Evolutionary conservation across 1,284 basidiomycete genomes (phyloP).

Genomic region (Melampsora medusae): DNA sequence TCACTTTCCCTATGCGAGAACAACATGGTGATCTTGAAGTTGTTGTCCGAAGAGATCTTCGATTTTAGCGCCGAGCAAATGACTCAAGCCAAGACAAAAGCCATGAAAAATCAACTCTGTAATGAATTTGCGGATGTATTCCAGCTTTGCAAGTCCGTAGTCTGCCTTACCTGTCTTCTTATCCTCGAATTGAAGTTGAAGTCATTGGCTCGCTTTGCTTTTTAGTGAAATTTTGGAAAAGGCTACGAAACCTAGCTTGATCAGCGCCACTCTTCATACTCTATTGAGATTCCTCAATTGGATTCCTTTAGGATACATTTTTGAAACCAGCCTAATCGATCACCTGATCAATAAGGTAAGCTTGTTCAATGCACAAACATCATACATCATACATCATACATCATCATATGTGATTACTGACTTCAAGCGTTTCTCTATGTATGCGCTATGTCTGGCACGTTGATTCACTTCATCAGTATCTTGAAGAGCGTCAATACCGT

Average conservation of each 20-base stretch:
- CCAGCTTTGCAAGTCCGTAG: constrained; percentile 44
- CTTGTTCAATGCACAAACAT: neutral
- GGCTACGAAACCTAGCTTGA: constrained; percentile 92
- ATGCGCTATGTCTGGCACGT: neutral
- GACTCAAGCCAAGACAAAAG: constrained; percentile 97
- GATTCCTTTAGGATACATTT: constrained; percentile 99
- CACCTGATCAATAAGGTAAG: constrained; percentile 63
- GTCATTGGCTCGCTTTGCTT: neutral
- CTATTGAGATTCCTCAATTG: constrained; percentile 95
- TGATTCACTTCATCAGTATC: constrained; percentile 64
- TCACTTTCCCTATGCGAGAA: constrained; percentile 97
- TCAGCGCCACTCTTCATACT: constrained; percentile 93
- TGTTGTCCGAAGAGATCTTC: constrained; percentile 98
- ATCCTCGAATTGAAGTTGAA: constrained; percentile 50
- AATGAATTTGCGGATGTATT: constrained; percentile 79
- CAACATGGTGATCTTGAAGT: constrained; percentile 97
- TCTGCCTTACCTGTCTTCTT: constrained; percentile 64
- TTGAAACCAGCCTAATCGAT: constrained; percentile 97
- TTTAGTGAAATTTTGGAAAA: constrained; percentile 88
- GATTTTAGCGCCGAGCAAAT: constrained; percentile 98
- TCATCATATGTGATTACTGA: too few relatives aligned
- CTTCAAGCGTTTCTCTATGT: neutral
- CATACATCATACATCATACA: too few relatives aligned
- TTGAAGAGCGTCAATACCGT: constrained; percentile 94
- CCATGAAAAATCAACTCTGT: constrained; percentile 96